phyloP scores from a whole-genome alignment of 805 yeast genomes.

The Lipomyces chichibuensis region DNA sequence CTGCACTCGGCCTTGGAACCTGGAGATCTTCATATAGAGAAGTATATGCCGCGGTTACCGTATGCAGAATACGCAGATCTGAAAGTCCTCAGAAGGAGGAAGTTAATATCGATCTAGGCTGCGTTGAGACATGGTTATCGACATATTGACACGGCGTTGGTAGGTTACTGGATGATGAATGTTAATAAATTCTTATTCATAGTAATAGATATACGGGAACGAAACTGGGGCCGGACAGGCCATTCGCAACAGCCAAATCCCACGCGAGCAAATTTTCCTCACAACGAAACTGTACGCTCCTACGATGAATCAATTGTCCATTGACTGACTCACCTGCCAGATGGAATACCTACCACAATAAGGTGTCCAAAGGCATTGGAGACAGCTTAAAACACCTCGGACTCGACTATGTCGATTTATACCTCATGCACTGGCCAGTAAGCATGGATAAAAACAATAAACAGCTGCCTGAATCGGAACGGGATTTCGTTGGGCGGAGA shows the following conservation, averaged over 20 bases:
- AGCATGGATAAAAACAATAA: conserved; percentile 51
- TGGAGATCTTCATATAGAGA: conserved; percentile 62
- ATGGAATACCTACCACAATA: conserved; percentile 48
- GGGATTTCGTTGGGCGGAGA: conserved; percentile 55
- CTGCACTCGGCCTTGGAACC: conserved; percentile 74
- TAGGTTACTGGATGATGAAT: neutral
- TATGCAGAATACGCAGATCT: conserved; percentile 4
- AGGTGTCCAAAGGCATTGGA: conserved; percentile 55
- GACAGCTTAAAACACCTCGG: conserved; percentile 63
- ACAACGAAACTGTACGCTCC: conserved; percentile 50
- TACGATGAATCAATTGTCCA: conserved; percentile 44
- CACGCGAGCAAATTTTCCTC: conserved; percentile 51
- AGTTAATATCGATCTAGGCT: neutral
- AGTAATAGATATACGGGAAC: conserved; percentile 54
- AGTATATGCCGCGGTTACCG: conserved; percentile 56
- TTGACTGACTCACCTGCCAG: neutral
- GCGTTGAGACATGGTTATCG: conserved; percentile 65
- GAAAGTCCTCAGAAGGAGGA: neutral
- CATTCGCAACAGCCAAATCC: conserved; percentile 49
- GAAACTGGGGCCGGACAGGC: conserved; percentile 47
- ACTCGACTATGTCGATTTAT: conserved; percentile 74
- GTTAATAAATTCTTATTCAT: neutral
- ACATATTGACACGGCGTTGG: conserved; percentile 74
- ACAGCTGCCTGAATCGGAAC: conserved; percentile 43
- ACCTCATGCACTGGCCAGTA: conserved; percentile 83